Percentiles rank a stretch among this genome's conserved stretches.
phyloP scores from a whole-genome alignment of 2,329 filamentous ascomycete genomes.

The Emydomyces testavorans region DNA sequence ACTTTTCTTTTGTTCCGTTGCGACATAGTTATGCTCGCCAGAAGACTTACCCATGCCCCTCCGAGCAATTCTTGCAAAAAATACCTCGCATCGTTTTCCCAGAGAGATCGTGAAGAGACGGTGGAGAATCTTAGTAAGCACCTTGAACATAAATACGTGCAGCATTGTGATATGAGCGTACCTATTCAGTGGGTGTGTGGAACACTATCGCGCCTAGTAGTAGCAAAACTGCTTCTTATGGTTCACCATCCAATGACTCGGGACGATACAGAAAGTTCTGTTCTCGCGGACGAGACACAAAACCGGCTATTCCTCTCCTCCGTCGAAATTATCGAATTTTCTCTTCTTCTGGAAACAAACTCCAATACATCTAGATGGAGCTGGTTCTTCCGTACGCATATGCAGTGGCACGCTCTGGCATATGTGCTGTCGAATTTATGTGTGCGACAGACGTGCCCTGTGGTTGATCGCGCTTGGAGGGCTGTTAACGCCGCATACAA shows the following conservation, averaged over 20 bases:
- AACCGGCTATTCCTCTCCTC: conserved; percentile 60
- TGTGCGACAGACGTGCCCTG: conserved; percentile 41
- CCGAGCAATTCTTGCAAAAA: conserved; percentile 21
- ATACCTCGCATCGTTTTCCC: conserved; percentile 14
- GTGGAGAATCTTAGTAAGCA: conserved; percentile 44
- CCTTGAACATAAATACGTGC: conserved; percentile 46
- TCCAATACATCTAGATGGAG: conserved; percentile 50
- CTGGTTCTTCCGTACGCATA: conserved; percentile 54
- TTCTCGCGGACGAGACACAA: conserved; percentile 50
- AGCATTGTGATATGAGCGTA: conserved; percentile 41
- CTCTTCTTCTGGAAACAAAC: conserved; percentile 54
- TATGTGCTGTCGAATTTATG: conserved; percentile 52
- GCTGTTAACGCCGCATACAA: conserved; percentile 41
- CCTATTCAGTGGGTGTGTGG: conserved; percentile 57
- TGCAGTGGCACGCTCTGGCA: conserved; percentile 55
- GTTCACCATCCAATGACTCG: conserved; percentile 63
- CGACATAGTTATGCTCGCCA: conserved; percentile 39
- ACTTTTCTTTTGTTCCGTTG: conserved; percentile 43
- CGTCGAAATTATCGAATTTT: conserved; percentile 63
- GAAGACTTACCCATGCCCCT: conserved; percentile 30
- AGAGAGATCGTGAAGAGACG: conserved; percentile 34
- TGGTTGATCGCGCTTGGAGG: conserved; percentile 50
- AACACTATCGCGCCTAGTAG: conserved; percentile 57
- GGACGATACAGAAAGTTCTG: conserved; percentile 39
- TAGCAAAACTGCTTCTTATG: conserved; percentile 67